Conservation (phyloP, 73 alveolate species). For the Paramecium octaurelia region DNA sequence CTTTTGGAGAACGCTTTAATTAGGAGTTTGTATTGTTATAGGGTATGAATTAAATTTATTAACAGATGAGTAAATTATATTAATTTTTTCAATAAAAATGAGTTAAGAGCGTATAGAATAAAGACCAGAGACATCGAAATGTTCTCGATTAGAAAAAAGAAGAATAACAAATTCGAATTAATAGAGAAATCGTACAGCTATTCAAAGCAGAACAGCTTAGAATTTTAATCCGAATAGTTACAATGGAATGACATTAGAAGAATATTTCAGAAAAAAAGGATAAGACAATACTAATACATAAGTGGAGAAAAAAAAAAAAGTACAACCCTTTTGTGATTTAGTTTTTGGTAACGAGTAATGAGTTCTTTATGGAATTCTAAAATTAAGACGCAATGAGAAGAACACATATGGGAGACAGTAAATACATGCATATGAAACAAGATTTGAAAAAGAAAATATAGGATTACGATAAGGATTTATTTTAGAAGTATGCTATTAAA, state of each 20-base stretch:
- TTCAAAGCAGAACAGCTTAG: not conserved
- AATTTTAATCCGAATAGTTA: not conserved
- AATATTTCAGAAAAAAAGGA: constrained; percentile 8
- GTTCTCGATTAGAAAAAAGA: constrained; percentile 38
- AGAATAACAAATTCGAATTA: constrained; percentile 16
- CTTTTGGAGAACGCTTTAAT: not conserved
- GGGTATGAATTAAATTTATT: not conserved
- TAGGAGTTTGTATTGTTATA: not conserved
- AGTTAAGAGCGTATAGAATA: constrained; percentile 33
- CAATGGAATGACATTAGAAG: constrained; percentile 40
- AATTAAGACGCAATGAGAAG: constrained; percentile 27
- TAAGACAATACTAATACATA: not conserved
- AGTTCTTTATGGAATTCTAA: constrained; percentile 3
- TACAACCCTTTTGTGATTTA: not conserved
- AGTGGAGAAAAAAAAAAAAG: not conserved
- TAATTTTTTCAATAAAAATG: constrained; percentile 1
- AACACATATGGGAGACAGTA: constrained; percentile 33
- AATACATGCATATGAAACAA: not conserved
- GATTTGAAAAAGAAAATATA: not conserved
- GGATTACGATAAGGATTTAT: constrained; percentile 28
- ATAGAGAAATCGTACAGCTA: not conserved
- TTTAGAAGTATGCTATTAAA: constrained; percentile 43
- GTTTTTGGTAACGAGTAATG: constrained; percentile 27
- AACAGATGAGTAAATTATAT: constrained; percentile 19
- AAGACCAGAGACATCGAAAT: constrained; percentile 41